phyloP scores from a whole-genome alignment of 495 filamentous ascomycete genomes.

The Opeltia flavorubescens region DNA sequence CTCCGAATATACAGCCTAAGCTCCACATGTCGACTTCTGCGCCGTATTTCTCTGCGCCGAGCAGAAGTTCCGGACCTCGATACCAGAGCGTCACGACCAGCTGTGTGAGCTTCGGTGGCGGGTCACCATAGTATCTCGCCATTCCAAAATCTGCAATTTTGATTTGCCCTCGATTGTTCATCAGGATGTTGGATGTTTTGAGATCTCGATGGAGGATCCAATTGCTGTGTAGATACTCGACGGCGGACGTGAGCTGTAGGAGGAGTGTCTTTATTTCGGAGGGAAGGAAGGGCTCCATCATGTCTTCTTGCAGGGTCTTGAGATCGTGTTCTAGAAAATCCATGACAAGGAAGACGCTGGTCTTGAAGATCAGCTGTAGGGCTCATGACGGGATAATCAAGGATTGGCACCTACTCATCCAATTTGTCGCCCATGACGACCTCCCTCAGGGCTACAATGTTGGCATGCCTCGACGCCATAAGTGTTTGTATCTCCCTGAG shows the following conservation, averaged over 20 bases:
- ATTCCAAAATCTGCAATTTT: slow-evolving; percentile 98
- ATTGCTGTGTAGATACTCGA: slow-evolving; percentile 73
- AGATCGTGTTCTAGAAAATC: slow-evolving; percentile 98
- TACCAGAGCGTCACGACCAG: slow-evolving; percentile 98
- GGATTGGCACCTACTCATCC: slow-evolving; percentile 47
- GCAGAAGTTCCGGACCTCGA: slow-evolving; percentile 75
- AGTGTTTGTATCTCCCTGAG: slow-evolving; percentile 75
- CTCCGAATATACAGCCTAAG: slow-evolving; percentile 90
- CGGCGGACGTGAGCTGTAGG: slow-evolving; percentile 65
- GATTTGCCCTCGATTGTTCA: slow-evolving; percentile 90
- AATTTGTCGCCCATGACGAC: slow-evolving; percentile 73
- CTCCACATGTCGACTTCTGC: slow-evolving; percentile 85
- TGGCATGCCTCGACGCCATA: slow-evolving; percentile 48
- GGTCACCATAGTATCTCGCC: slow-evolving; percentile 80
- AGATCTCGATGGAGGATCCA: slow-evolving; percentile 96
- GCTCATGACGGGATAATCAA: slow-evolving; percentile 9
- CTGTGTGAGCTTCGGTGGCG: slow-evolving; percentile 71
- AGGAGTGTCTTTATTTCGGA: slow-evolving; percentile 90
- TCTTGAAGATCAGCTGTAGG: slow-evolving; percentile 13
- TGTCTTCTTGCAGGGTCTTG: slow-evolving; percentile 82
- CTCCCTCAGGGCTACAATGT: slow-evolving; percentile 69
- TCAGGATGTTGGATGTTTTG: slow-evolving; percentile 89
- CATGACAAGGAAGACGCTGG: slow-evolving; percentile 87
- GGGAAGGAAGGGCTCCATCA: slow-evolving; percentile 84
- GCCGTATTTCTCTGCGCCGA: slow-evolving; percentile 68